A percentile compares a stretch with the other conserved stretches of the same genome.
Conservation (phyloP, 345 rosid species). For the sweet orange (Citrus sinensis) region DVS_A1.0 CM039162.1:31778501-31779000, state of each 20-base stretch:
- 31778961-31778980: background rate
- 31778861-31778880: background rate
- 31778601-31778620: background rate
- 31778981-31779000: background rate
- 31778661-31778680: background rate
- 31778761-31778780: background rate
- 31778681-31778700: background rate
- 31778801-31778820: background rate
- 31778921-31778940: background rate
- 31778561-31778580: background rate
- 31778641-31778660: background rate
- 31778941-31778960: background rate
- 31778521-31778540: conserved; percentile 14
- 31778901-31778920: background rate
- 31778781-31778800: background rate
- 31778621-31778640: background rate
- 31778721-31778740: background rate
- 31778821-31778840: background rate
- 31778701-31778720: background rate
- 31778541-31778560: background rate
- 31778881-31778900: background rate
- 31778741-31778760: background rate
- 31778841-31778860: background rate
- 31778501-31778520: background rate
- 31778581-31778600: background rate